Base-by-base conservation (phyloP, 306 rosid genomes). In the Citrullus colocynthis region DNA sequence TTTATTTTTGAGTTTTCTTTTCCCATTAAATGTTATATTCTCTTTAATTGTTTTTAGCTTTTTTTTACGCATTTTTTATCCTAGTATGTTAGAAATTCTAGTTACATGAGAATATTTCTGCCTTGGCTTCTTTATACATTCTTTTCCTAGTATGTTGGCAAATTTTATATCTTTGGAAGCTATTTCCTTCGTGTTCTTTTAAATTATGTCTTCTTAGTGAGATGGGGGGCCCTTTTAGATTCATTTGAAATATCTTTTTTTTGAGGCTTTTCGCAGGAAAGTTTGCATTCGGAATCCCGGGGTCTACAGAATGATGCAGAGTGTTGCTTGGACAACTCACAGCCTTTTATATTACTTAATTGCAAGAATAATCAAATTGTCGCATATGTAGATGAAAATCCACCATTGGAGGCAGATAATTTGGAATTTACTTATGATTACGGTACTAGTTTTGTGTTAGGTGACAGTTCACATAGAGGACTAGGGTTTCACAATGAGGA, bases 381-480 rank as follows among this genome's bases (percentile, higher is more conserved):
- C 34, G 89, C 84, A 67, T 85, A 87, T 80, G 78, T 74, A 6
- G 91, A 89, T 60, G 85, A 83, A 79, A 88, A 89, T 39, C 87
- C 90, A 82, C 82, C 86, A 79, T 85, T 88, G 36, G 85, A 72
- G 67, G 74, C 83, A 17, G 76, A 56, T 14, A 82, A 52, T 59
- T 87, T 85, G 83, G 76, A 86, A 72, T 86, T 81, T 79, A 83
- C 90, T 44, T 95, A 89, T 83, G 84, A 84, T 51, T 95, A 81
- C 65, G 88, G 83, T 79, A 70, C 88, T 34, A 88, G 83, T 83
- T 95, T 88, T 85, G 84, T 87, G 78, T 85, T 95, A 83, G 97
- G 97, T 81, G 98, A 89, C 45, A 82, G 83, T 84, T 89, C 89
- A 72, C 93, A 88, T 69, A 86, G 82, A 81, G 97, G 98, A 61